Evolutionary conservation across 2,329 filamentous ascomycete genomes (phyloP).

Genomic region (Colletotrichum sp.): DNA sequence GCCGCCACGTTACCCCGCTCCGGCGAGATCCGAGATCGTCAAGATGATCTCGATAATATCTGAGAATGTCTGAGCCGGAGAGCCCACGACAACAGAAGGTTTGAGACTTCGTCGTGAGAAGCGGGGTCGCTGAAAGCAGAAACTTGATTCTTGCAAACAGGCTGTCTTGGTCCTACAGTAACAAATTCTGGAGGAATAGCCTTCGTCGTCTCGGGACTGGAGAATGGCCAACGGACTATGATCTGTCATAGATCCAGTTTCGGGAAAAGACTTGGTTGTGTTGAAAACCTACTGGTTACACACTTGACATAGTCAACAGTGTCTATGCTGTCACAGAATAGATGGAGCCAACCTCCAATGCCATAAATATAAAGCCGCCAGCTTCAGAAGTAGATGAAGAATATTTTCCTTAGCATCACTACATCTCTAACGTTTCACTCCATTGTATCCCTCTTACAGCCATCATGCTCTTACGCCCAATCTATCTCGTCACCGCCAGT

Average conservation of each 20-base stretch:
- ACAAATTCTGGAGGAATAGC: too few species aligned
- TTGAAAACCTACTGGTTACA: accelerated
- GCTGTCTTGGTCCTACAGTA: accelerated
- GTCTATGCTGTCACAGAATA: too few species aligned
- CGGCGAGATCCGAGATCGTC: background rate
- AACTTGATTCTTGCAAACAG: background rate
- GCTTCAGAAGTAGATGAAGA: too few species aligned
- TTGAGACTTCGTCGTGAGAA: accelerated
- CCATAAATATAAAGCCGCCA: too few species aligned
- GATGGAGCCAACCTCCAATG: too few species aligned
- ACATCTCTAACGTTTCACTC: accelerated
- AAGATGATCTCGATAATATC: background rate
- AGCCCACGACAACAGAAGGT: accelerated
- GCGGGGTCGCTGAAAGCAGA: background rate
- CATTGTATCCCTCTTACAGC: accelerated
- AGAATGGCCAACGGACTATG: accelerated
- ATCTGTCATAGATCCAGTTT: too few species aligned
- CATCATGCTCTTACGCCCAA: background rate
- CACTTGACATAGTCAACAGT: too few species aligned
- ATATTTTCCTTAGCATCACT: accelerated
- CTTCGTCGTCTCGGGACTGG: too few species aligned
- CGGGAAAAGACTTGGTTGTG: accelerated
- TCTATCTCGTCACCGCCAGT: background rate
- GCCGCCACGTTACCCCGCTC: background rate
- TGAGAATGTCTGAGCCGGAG: background rate